These are phyloP conservation scores for Aaosphaeria arxii DNA, from an alignment of 2,329 filamentous ascomycete species.

Conservation along the genomic window DNA sequence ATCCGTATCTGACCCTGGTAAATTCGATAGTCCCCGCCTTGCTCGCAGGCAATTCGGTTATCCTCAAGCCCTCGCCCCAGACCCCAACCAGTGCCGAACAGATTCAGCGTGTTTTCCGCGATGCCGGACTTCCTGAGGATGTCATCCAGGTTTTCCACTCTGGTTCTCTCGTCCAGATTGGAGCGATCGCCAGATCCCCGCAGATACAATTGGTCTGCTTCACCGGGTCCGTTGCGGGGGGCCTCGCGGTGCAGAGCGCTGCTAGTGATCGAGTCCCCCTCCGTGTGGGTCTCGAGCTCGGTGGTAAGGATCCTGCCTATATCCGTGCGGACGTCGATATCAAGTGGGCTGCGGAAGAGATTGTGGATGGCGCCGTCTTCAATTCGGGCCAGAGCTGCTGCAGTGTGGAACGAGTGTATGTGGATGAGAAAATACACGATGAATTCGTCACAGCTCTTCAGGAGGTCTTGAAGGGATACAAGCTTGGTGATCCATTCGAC, in stretches of 20 bases:
- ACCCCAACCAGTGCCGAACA: constrained; percentile 91
- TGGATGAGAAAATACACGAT: constrained; percentile 81
- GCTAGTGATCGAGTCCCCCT: constrained; percentile 76
- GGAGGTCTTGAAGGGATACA: constrained; percentile 74
- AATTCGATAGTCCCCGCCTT: constrained; percentile 93
- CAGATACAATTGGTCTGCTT: constrained; percentile 83
- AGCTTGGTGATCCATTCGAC: constrained; percentile 82
- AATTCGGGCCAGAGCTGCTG: constrained; percentile 99
- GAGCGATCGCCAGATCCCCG: constrained; percentile 73
- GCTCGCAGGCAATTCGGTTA: constrained; percentile 84
- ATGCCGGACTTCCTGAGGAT: constrained; percentile 77
- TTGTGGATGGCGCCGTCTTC: constrained; percentile 94
- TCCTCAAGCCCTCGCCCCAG: constrained; percentile 92
- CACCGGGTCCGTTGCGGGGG: constrained; percentile 87
- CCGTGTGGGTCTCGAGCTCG: constrained; percentile 84
- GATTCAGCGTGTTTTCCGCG: constrained; percentile 69
- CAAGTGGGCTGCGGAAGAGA: constrained; percentile 87
- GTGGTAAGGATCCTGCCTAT: constrained; percentile 93
- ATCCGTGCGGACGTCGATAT: constrained; percentile 82
- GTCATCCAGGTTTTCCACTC: constrained; percentile 93
- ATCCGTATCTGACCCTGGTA: constrained; percentile 89
- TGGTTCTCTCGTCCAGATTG: constrained; percentile 73
- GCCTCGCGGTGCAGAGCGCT: constrained; percentile 79
- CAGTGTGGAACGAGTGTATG: constrained; percentile 87
- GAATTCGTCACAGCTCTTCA: constrained; percentile 76